Conservation (phyloP, 805 yeast genomes). For the Ogataea paradorogensis region DNA sequence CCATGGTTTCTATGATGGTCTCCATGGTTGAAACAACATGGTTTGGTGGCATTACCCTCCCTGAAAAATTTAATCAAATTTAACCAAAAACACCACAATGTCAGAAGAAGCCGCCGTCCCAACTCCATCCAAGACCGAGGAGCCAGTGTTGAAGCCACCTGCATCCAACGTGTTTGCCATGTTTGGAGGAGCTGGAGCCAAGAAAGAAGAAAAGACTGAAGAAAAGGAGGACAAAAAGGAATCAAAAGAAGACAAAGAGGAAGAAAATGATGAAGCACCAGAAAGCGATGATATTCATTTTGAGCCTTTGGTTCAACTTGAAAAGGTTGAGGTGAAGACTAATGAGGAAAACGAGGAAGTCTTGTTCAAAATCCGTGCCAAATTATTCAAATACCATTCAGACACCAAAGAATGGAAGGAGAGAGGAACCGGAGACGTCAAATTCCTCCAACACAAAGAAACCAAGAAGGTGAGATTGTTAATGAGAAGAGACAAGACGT, state of each 20-base stretch:
- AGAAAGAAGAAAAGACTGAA: conserved; percentile 44
- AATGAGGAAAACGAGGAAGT: conserved; percentile 90
- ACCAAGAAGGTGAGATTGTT: conserved; percentile 81
- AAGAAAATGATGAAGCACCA: conserved; percentile 56
- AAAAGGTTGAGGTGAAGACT: conserved; percentile 94
- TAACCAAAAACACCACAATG: conserved; percentile 6
- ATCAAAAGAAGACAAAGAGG: conserved; percentile 34
- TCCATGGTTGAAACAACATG: too few species aligned
- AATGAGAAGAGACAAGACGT: conserved; percentile 99
- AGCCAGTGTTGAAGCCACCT: conserved; percentile 55
- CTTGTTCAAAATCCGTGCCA: conserved; percentile 85
- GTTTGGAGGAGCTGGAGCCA: conserved; percentile 89
- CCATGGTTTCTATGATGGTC: too few species aligned
- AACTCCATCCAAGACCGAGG: conserved; percentile 17
- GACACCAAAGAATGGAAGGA: conserved; percentile 96
- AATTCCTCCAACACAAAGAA: conserved; percentile 85
- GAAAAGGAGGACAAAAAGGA: conserved; percentile 36
- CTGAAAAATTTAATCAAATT: conserved; percentile 8
- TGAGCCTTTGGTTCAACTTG: conserved; percentile 93
- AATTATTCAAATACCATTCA: conserved; percentile 80
- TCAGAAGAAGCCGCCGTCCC: conserved; percentile 6
- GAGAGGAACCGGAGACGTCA: conserved; percentile 98
- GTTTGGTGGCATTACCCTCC: conserved; percentile 6
- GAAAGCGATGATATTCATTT: conserved; percentile 87
- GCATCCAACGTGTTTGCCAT: conserved; percentile 83